phyloP scores from a whole-genome alignment of 1,284 basidiomycete species.

The Boletus semigastroideus region DNA sequence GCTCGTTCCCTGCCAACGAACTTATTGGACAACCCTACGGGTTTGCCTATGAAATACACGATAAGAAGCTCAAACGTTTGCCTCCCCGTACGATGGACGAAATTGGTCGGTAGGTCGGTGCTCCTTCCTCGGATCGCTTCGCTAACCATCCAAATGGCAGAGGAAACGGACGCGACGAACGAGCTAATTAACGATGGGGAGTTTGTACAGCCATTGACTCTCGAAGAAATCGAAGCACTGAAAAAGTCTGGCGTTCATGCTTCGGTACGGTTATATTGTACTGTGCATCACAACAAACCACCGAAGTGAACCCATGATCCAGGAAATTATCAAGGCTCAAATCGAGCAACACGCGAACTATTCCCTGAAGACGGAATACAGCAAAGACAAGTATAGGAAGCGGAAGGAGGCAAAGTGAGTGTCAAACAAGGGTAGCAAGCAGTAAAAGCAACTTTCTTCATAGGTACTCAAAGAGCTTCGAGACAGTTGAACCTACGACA shows the following conservation, averaged over 20 bases:
- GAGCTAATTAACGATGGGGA: conserved; percentile 84
- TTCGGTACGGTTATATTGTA: conserved; percentile 47
- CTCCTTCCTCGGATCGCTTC: conserved; percentile 1
- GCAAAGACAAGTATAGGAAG: conserved; percentile 95
- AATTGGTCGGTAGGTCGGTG: conserved; percentile 52
- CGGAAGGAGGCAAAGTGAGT: conserved; percentile 91
- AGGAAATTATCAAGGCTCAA: conserved; percentile 93
- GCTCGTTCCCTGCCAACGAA: conserved; percentile 67
- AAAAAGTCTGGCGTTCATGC: conserved; percentile 76
- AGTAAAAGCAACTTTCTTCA: conserved; percentile 7
- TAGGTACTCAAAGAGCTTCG: conserved; percentile 88
- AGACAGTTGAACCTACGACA: conserved; percentile 85
- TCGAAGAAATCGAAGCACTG: conserved; percentile 78
- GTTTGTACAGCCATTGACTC: conserved; percentile 74
- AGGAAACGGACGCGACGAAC: conserved; percentile 89
- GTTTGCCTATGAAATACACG: conserved; percentile 72
- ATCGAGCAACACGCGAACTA: conserved; percentile 90
- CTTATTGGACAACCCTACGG: conserved; percentile 76
- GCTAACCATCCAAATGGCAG: conserved; percentile 39
- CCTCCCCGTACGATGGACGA: conserved; percentile 68
- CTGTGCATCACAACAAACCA: conserved; percentile 3
- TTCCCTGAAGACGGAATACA: conserved; percentile 91
- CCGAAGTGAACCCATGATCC: conserved; percentile 17
- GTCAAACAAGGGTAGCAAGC: background rate
- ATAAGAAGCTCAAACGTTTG: conserved; percentile 62